Evolutionary conservation across 495 filamentous ascomycete genomes (phyloP), one percentile per base, ranked within the genome.

Genomic region (Penicillium pancosmium): DNA sequence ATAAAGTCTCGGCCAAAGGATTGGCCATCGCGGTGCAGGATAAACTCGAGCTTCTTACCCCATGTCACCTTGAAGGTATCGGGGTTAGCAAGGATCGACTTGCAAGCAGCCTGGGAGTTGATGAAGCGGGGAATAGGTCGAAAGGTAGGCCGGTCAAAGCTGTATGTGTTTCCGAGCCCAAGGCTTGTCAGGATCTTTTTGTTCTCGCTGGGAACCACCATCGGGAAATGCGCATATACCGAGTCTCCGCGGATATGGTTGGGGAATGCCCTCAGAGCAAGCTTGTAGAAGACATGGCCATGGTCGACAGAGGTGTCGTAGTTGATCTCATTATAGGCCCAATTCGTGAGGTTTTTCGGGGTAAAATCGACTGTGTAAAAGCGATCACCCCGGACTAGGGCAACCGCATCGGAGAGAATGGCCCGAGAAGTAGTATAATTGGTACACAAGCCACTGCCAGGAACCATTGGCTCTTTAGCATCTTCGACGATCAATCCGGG

Each of bases 361-460:
- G 85, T 89, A 69, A 91, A 93, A 61, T 84, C 81, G 48, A 82
- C 75, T 7, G 92, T 95, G 72, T 94, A 93, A 74, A 93, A 92
- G 6, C 92, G 81, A 70, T 97, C 92, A 16, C 91, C 89, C 35
- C 92, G 84, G 38, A 95, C 91, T n/a, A 96, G 75, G 38, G 86
- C 85, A 8, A 92, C 89, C 2, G 92, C 92, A 69, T 97, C 92
- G 0, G 90, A 93, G 5, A 97, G 78, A 52, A 97, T 88, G 1
- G 89, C 89, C 59, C 90, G 84, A 2, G 90, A 92, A 50, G 90
- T 88, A 13, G 92, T 96, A 73, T 86, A 96, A 23, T 88, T 88
- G 7, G 91, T 88, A 51, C 87, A 86, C 41, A 96, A 84, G 50
- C 92, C 92, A 49, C 90, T 89, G 51, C 91, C 92, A 4, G 92